Evolutionary conservation across 2,329 filamentous ascomycete genomes (phyloP).

Genomic region (Aspergillus ibericus): DNA sequence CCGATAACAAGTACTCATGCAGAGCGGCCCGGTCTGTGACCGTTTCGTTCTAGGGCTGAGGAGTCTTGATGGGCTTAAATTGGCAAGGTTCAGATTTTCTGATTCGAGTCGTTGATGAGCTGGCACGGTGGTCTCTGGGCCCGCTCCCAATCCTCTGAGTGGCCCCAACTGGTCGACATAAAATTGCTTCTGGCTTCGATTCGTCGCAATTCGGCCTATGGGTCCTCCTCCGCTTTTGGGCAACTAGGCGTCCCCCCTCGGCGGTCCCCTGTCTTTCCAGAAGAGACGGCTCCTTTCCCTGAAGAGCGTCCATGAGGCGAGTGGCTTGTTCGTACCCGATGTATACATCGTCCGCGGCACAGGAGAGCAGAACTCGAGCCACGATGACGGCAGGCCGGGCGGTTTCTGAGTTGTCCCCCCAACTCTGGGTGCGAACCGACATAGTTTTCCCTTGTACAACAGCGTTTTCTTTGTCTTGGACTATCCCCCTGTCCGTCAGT

Average conservation of each 20-base stretch:
- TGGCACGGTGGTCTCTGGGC: slow-evolving; percentile 27
- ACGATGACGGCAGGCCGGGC: slow-evolving; percentile 7
- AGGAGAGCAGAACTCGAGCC: slow-evolving; percentile 9
- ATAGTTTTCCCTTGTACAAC: slow-evolving; percentile 25
- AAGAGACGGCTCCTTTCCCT: slow-evolving; percentile 11
- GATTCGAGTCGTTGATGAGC: slow-evolving; percentile 30
- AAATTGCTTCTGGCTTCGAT: slow-evolving; percentile 21
- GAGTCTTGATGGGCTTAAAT: slow-evolving; percentile 10
- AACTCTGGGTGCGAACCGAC: slow-evolving; percentile 7
- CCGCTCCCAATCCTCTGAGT: slow-evolving; percentile 23
- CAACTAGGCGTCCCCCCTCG: slow-evolving; percentile 18
- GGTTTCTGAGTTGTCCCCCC: slow-evolving; percentile 31
- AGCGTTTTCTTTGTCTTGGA: slow-evolving; percentile 16
- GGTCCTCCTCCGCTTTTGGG: slow-evolving; percentile 33
- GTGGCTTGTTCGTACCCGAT: slow-evolving; percentile 25
- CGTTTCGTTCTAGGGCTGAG: slow-evolving; percentile 21
- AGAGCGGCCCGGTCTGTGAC: slow-evolving; percentile 29
- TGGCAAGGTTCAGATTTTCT: slow-evolving; percentile 12
- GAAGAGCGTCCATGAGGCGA: slow-evolving; percentile 21
- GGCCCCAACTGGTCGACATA: slow-evolving; percentile 18
- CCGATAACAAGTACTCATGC: slow-evolving; percentile 27
- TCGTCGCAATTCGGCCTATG: slow-evolving; percentile 21
- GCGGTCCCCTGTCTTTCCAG: slow-evolving; percentile 20
- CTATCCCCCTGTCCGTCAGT: slow-evolving; percentile 22
- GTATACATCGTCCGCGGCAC: slow-evolving; percentile 9